These are phyloP conservation scores for Dothistroma septosporum DNA, from an alignment of 2,329 filamentous ascomycete genomes.

Conservation along the genomic window DNA sequence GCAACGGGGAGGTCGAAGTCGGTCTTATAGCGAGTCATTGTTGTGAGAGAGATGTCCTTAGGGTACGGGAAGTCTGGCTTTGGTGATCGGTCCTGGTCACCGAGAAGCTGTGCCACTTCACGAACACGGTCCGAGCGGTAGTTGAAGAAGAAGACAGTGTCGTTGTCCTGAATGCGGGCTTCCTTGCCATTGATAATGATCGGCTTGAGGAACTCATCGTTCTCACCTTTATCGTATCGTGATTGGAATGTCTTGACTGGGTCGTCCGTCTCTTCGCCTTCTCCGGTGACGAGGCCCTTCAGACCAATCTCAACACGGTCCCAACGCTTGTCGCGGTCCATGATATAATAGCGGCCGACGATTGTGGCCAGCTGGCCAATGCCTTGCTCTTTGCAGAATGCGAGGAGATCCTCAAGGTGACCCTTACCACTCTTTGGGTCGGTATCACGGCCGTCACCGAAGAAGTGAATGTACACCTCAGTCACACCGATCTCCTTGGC, in stretches of 20 bases:
- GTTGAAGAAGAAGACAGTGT: slow-evolving; percentile 99
- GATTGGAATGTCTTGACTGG: slow-evolving; percentile 82
- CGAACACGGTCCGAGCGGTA: slow-evolving; percentile 97
- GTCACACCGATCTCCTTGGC: slow-evolving; percentile 85
- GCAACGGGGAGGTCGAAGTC: slow-evolving; percentile 90
- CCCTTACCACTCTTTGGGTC: slow-evolving; percentile 89
- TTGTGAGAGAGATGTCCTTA: slow-evolving; percentile 79
- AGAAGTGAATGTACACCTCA: slow-evolving; percentile 97
- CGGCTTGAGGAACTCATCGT: slow-evolving; percentile 96
- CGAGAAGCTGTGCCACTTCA: slow-evolving; percentile 91
- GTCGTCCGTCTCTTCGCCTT: slow-evolving; percentile 81
- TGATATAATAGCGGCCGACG: slow-evolving; percentile 94
- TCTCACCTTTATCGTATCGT: slow-evolving; percentile 82
- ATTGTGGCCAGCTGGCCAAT: slow-evolving; percentile 85
- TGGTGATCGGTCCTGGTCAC: slow-evolving; percentile 86
- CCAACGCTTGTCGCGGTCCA: slow-evolving; percentile 99
- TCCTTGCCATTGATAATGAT: slow-evolving; percentile 91
- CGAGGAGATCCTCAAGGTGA: slow-evolving; percentile 82
- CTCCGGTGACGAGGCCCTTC: slow-evolving; percentile 78
- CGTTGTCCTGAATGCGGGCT: slow-evolving; percentile 80
- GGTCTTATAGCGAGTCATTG: slow-evolving; percentile 98
- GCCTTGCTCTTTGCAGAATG: slow-evolving; percentile 77
- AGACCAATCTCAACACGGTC: slow-evolving; percentile 86
- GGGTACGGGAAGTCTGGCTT: slow-evolving; percentile 90
- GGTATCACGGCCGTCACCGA: slow-evolving; percentile 94